Conservation (phyloP, 306 rosid genomes). For the Glycine tomentella region DNA sequence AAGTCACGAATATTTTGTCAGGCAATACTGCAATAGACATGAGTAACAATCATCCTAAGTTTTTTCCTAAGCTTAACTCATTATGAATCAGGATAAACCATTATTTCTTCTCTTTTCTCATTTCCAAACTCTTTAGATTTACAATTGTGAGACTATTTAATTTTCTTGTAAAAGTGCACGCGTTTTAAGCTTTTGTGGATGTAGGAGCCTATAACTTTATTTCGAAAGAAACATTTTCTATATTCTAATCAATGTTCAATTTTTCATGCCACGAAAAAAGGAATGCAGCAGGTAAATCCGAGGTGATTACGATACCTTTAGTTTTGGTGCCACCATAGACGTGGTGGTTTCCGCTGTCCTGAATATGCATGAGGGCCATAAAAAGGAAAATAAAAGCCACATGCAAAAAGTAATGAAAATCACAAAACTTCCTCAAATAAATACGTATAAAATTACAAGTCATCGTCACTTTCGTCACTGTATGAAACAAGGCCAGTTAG, state of each 20-base stretch:
- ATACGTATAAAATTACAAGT: conserved; percentile 43
- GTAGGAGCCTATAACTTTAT: not conserved
- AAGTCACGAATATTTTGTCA: not conserved
- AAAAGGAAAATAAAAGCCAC: not conserved
- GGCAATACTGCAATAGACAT: not conserved
- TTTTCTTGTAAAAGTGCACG: not conserved
- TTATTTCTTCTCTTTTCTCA: not conserved
- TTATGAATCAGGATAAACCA: not conserved
- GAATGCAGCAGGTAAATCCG: not conserved
- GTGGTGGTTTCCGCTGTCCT: conserved; percentile 7
- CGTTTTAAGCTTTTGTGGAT: not conserved
- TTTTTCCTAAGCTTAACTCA: not conserved
- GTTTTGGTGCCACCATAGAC: conserved; percentile 12
- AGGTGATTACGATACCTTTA: conserved; percentile 3
- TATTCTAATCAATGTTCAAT: not conserved
- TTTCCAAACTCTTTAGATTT: not conserved
- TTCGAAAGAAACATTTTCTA: not conserved
- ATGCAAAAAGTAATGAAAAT: conserved; percentile 1
- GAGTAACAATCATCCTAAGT: not conserved
- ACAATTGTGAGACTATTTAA: too few species aligned
- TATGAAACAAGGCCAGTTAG: conserved; percentile 74
- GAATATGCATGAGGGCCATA: conserved; percentile 26
- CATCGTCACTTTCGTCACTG: conserved; percentile 90
- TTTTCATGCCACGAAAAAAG: not conserved
- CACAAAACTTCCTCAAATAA: not conserved